A percentile compares a stretch with the other conserved stretches of the same genome.
Evolutionary conservation across 106 monocot species (phyloP).

Genomic region (Iris macrosiphon): DNA sequence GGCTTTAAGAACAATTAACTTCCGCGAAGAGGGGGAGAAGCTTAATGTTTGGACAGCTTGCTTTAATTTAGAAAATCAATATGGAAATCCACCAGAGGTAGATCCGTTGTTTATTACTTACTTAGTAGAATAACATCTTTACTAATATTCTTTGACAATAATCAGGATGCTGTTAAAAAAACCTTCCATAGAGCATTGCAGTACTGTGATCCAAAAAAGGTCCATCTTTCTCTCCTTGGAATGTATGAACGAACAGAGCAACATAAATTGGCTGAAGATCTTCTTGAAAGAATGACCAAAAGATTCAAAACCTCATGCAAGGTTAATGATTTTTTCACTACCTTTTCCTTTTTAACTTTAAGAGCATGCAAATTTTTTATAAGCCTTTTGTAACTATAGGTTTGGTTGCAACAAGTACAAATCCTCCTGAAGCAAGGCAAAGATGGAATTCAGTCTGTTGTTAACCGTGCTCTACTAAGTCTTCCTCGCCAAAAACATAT

Average conservation of each 20-base stretch:
- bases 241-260: constrained; percentile 72
- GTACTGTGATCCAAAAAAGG: constrained; percentile 73
- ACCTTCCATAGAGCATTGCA: constrained; percentile 79
- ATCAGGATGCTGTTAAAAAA: constrained; percentile 68
- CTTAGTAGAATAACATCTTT: background rate
- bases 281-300: constrained; percentile 73
- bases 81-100: constrained; percentile 80
- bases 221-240: constrained; percentile 73
- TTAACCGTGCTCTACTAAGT: constrained; percentile 65
- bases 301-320: constrained; percentile 81
- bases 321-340: constrained; percentile 14
- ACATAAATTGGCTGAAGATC: constrained; percentile 46
- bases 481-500: constrained; percentile 68
- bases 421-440: constrained; percentile 32
- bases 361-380: too few species aligned
- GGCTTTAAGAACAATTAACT: constrained; percentile 69
- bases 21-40: constrained; percentile 78
- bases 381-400: constrained; percentile 20
- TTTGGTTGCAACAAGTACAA: constrained; percentile 62
- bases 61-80: constrained; percentile 84
- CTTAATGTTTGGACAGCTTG: constrained; percentile 91
- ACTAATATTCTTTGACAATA: background rate
- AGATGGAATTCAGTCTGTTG: constrained; percentile 45
- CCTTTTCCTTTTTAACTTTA: background rate
- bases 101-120: background rate